Percentiles rank a stretch among this genome's conserved stretches.
phyloP scores from a whole-genome alignment of 148 eudicot species.

The Agrostemma githago region DNA sequence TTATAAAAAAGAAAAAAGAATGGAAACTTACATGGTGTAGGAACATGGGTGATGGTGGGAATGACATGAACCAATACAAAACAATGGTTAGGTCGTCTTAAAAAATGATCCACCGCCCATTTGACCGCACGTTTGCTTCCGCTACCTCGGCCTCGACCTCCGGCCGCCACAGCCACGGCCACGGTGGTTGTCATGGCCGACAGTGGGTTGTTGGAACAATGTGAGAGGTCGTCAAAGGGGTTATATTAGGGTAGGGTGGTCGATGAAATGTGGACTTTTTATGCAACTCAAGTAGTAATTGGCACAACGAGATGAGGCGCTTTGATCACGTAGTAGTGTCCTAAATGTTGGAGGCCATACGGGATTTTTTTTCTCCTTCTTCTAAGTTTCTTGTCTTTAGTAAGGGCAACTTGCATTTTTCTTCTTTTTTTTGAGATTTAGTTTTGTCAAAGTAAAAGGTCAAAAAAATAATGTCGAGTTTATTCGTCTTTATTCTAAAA shows the following conservation, averaged over 20 bases:
- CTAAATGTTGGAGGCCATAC: neutral
- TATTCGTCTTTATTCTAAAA: too few species aligned
- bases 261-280: neutral
- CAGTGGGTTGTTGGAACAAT: neutral
- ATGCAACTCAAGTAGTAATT: neutral
- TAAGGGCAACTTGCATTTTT: neutral
- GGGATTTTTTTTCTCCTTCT: too few species aligned
- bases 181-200: conserved; percentile 32
- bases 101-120: conserved; percentile 62
- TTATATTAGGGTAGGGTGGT: neutral
- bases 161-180: conserved; percentile 66
- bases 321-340: neutral
- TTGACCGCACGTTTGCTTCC: conserved; percentile 66
- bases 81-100: conserved; percentile 43
- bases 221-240: neutral
- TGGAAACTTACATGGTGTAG: conserved; percentile 40
- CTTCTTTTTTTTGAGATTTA: neutral
- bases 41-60: conserved; percentile 53
- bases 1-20: neutral
- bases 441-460: neutral
- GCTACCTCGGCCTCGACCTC: conserved; percentile 37
- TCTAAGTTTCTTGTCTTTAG: neutral
- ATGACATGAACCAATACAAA: conserved; percentile 62
- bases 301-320: neutral
- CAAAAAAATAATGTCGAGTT: neutral